These are phyloP conservation scores for Spathaspora passalidarum DNA, from an alignment of 805 yeast genomes.

Conservation along the genomic window DNA sequence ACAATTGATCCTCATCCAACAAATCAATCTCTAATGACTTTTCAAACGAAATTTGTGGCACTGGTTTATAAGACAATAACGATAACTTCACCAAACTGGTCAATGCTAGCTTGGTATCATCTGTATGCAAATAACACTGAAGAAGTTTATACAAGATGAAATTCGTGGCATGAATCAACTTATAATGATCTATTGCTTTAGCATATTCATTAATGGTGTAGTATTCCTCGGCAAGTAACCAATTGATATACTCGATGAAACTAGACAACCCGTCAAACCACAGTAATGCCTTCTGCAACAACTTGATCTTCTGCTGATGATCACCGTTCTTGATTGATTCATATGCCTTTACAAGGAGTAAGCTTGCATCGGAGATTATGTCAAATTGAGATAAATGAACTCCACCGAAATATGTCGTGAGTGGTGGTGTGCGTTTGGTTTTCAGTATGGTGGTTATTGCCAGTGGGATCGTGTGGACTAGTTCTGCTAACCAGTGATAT, in stretches of 20 bases:
- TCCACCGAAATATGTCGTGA: conserved; percentile 31
- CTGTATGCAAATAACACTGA: background rate
- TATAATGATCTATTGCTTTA: conserved; percentile 15
- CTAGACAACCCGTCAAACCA: conserved; percentile 5
- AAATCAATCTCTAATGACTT: background rate
- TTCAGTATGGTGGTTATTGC: conserved; percentile 26
- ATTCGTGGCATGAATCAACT: background rate
- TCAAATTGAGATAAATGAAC: conserved; percentile 23
- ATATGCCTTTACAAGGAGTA: conserved; percentile 25
- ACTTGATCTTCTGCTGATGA: conserved; percentile 23
- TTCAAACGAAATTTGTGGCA: background rate
- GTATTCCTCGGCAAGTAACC: conserved; percentile 51
- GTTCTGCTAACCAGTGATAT: conserved; percentile 61
- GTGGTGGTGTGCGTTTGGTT: conserved; percentile 8
- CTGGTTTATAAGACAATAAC: background rate
- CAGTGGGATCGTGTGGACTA: conserved; percentile 48
- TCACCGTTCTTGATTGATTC: conserved; percentile 25
- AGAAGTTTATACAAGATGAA: conserved; percentile 1
- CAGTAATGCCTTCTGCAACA: conserved; percentile 29
- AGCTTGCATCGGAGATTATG: conserved; percentile 26
- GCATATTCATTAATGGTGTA: conserved; percentile 13
- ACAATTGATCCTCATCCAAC: background rate
- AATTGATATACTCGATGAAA: conserved; percentile 31
- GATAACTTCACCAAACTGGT: conserved; percentile 3
- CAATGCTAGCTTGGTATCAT: background rate